Percentiles rank a stretch among this genome's conserved stretches.
Conservation (phyloP, 768 basidiomycete genomes). For the Naematelia encephala region DNA sequence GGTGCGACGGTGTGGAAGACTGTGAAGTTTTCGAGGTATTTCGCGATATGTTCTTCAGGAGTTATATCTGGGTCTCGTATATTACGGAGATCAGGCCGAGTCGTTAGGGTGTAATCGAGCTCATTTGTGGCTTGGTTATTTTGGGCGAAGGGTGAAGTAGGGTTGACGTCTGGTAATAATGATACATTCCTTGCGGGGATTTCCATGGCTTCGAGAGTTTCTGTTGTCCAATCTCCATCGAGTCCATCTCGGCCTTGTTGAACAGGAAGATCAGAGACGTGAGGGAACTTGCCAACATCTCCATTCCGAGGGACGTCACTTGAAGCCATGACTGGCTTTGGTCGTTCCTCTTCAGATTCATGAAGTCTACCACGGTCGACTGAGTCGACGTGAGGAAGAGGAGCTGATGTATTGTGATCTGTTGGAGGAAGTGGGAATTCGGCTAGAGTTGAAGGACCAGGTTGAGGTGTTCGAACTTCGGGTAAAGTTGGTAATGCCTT, state of each 20-base stretch:
- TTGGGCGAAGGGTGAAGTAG: not conserved
- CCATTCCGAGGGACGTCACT: not conserved
- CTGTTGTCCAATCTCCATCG: not conserved
- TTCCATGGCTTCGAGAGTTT: not conserved
- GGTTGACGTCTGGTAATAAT: not conserved
- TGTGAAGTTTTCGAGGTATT: not conserved
- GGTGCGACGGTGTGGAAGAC: not conserved
- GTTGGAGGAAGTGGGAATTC: constrained; percentile 6
- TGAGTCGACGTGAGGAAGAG: not conserved
- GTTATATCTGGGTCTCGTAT: not conserved
- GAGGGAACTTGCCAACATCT: not conserved
- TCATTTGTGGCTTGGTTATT: not conserved
- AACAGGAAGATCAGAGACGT: not conserved
- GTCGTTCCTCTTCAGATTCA: not conserved
- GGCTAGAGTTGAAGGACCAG: not conserved
- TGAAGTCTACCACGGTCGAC: not conserved
- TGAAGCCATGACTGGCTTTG: not conserved
- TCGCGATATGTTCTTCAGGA: not conserved
- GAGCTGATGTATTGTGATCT: not conserved
- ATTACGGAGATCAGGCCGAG: not conserved
- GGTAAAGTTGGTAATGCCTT: constrained; percentile 19
- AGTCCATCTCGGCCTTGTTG: not conserved
- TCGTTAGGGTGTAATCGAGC: not conserved
- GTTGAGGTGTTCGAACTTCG: not conserved
- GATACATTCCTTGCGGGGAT: not conserved